Percentiles rank a stretch among this genome's conserved stretches.
Evolutionary conservation across 2,329 filamentous ascomycete genomes (phyloP).

Genomic region (Alternaria sp.): DNA sequence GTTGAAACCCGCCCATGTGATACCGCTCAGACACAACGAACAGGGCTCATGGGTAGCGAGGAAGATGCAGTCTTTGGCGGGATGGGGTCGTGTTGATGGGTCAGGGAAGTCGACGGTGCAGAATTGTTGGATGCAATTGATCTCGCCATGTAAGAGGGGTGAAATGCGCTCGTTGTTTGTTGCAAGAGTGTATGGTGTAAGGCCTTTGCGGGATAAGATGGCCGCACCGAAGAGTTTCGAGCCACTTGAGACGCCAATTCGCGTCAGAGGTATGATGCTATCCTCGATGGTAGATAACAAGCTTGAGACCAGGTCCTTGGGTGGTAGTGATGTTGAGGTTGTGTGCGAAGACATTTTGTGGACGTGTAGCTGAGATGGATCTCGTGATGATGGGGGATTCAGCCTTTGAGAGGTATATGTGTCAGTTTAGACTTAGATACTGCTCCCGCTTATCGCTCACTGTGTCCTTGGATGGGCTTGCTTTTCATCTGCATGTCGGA

Average conservation of each 20-base stretch:
- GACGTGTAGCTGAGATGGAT: not conserved
- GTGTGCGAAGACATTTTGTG: constrained; percentile 4
- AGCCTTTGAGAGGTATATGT: no score
- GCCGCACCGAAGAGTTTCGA: constrained; percentile 65
- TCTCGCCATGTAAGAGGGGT: constrained; percentile 65
- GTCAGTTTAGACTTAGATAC: not conserved
- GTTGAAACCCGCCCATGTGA: constrained; percentile 64
- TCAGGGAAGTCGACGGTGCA: constrained; percentile 48
- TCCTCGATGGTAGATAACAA: constrained; percentile 43
- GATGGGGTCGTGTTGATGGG: constrained; percentile 49
- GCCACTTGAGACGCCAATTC: constrained; percentile 58
- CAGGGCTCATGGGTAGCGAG: constrained; percentile 67
- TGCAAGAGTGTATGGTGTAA: constrained; percentile 57
- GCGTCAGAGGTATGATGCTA: constrained; percentile 60
- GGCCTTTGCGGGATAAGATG: constrained; percentile 48
- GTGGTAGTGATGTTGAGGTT: not conserved
- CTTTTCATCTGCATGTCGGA: not conserved
- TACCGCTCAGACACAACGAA: constrained; percentile 64
- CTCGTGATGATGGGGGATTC: accelerated
- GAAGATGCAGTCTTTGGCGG: constrained; percentile 61
- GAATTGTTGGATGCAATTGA: constrained; percentile 67
- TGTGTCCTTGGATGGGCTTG: not conserved
- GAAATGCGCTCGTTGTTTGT: constrained; percentile 64
- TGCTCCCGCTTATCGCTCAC: not conserved
- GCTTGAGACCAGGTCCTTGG: constrained; percentile 2